These are phyloP conservation scores for Rhodamnia argentea DNA, from an alignment of 345 rosid species.

Conservation along the genomic window DNA sequence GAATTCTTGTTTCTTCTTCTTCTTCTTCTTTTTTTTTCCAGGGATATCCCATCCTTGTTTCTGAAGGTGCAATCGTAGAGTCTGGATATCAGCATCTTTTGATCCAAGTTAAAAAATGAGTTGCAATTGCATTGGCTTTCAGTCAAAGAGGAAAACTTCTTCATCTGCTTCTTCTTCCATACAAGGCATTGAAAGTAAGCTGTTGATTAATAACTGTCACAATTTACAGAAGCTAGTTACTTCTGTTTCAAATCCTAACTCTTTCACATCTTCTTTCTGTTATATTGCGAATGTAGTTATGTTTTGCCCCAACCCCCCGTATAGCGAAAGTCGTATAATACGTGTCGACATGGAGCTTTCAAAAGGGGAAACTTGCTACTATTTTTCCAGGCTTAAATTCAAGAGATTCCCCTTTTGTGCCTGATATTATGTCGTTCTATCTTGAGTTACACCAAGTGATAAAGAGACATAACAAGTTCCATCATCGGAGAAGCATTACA, in stretches of 20 bases:
- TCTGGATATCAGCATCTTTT: background rate
- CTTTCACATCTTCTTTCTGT: background rate
- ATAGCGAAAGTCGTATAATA: background rate
- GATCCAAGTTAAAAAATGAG: background rate
- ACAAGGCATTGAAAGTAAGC: slow-evolving; percentile 1
- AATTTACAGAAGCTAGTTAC: background rate
- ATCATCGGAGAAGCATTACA: background rate
- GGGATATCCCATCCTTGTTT: background rate
- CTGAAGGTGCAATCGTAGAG: background rate
- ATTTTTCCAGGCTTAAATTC: background rate
- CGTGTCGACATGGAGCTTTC: background rate
- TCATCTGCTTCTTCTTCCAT: background rate
- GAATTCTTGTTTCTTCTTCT: background rate
- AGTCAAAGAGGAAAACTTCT: background rate
- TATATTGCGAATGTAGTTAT: background rate
- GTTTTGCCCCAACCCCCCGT: background rate
- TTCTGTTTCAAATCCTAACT: background rate
- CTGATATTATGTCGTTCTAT: background rate
- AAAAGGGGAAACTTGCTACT: background rate
- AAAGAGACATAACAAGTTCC: background rate
- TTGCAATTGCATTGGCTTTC: slow-evolving; percentile 1
- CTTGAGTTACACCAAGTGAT: background rate
- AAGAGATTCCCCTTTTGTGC: background rate
- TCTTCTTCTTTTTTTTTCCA: background rate
- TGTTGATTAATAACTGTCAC: background rate